These are phyloP conservation scores for Fonsecaea multimorphosa DNA, from an alignment of 2,329 filamentous ascomycete species.

Conservation along the genomic window DNA sequence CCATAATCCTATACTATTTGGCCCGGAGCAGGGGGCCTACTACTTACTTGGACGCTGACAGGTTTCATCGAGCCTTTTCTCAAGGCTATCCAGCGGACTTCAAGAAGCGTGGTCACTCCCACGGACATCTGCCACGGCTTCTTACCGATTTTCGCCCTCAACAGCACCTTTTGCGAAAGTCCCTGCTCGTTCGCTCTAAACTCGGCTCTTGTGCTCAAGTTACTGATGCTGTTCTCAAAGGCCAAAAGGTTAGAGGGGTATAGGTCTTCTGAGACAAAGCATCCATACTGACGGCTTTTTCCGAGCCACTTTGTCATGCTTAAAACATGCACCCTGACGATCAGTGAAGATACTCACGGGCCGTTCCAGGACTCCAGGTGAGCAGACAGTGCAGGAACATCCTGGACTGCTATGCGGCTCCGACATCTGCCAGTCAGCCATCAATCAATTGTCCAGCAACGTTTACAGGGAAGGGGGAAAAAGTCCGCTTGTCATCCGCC, in stretches of 20 bases:
- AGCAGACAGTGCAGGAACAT: background rate
- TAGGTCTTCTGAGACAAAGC: background rate
- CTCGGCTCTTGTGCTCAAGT: background rate
- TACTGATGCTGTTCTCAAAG: background rate
- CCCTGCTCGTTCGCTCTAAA: background rate
- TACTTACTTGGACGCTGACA: background rate
- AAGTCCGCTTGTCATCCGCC: background rate
- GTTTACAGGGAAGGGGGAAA: background rate
- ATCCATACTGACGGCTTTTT: background rate
- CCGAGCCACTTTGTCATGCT: background rate
- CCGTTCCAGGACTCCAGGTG: background rate
- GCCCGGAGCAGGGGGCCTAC: background rate
- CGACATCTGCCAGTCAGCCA: background rate
- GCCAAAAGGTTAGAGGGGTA: background rate
- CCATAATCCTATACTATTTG: background rate
- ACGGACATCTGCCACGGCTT: slow-evolving; percentile 1
- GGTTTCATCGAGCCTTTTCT: background rate
- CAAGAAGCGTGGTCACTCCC: background rate
- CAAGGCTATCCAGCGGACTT: background rate
- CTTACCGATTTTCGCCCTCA: background rate
- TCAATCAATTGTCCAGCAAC: background rate
- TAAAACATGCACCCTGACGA: background rate
- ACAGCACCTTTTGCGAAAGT: background rate
- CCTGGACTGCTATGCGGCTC: background rate
- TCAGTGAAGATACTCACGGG: background rate